Conservation (phyloP, 768 basidiomycete species). For the Wakefieldia striispora region DNA sequence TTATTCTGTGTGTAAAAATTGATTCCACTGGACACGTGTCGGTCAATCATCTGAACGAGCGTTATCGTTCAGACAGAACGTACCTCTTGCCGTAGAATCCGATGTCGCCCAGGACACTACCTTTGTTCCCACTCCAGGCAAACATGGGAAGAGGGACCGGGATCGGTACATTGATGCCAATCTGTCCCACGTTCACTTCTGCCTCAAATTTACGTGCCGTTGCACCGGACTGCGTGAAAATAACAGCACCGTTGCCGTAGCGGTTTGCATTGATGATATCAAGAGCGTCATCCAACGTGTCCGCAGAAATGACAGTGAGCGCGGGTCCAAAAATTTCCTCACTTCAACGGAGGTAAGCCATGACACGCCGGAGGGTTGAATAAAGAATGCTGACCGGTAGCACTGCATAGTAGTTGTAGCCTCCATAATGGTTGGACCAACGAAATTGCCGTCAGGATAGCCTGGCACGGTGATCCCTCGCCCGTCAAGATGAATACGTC, state of each 20-base stretch:
- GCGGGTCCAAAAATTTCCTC: slow-evolving; percentile 97
- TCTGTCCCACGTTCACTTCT: slow-evolving; percentile 84
- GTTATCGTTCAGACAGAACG: slow-evolving; percentile 7
- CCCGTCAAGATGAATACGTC: slow-evolving; percentile 84
- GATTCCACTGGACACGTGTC: slow-evolving; percentile 56
- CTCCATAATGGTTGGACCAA: slow-evolving; percentile 90
- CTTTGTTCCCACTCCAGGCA: slow-evolving; percentile 95
- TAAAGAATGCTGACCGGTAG: slow-evolving; percentile 63
- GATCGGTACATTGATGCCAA: slow-evolving; percentile 92
- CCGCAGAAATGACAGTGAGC: slow-evolving; percentile 70
- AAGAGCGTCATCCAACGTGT: slow-evolving; percentile 88
- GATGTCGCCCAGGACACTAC: slow-evolving; percentile 79
- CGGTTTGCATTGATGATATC: slow-evolving; percentile 84
- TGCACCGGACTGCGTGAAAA: slow-evolving; percentile 95
- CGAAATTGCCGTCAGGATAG: slow-evolving; percentile 89
- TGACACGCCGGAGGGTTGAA: not conserved
- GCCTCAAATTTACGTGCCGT: slow-evolving; percentile 92
- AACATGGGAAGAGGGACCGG: slow-evolving; percentile 95
- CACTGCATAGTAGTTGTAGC: slow-evolving; percentile 80
- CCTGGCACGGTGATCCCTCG: slow-evolving; percentile 62
- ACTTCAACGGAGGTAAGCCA: slow-evolving; percentile 37
- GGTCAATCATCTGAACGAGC: not conserved
- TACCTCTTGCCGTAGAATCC: slow-evolving; percentile 90
- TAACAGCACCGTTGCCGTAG: slow-evolving; percentile 93
- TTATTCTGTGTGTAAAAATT: slow-evolving; percentile 98